These are phyloP conservation scores for Malassezia arunalokei DNA, from an alignment of 1,284 basidiomycete species.

Conservation along the genomic window DNA sequence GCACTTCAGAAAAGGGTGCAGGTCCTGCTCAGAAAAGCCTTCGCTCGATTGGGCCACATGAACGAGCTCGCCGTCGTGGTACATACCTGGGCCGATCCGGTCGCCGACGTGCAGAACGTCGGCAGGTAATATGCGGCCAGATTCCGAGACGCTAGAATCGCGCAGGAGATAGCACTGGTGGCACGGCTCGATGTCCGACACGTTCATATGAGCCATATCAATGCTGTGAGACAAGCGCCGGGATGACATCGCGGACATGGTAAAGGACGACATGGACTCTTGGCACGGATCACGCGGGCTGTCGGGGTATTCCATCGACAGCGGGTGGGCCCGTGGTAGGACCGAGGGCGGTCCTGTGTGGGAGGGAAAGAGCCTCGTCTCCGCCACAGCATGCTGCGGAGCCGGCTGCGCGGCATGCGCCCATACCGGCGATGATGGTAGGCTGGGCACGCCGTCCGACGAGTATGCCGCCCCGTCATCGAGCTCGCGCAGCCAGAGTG, in stretches of 20 bases:
- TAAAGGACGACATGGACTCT: neutral
- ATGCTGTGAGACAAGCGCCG: neutral
- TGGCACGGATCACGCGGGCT: neutral
- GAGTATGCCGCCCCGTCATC: constrained; percentile 4
- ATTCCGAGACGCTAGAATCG: neutral
- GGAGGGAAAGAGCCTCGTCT: neutral
- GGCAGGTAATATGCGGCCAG: constrained; percentile 1
- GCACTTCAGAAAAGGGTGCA: constrained; percentile 22
- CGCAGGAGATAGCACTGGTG: neutral
- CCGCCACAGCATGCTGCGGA: neutral
- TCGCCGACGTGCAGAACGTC: constrained; percentile 39
- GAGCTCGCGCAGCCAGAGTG: too few relatives aligned
- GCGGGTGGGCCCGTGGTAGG: neutral
- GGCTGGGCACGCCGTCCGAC: constrained; percentile 3
- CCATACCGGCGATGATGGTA: constrained; percentile 5
- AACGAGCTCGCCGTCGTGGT: constrained; percentile 38
- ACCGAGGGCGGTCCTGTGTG: neutral
- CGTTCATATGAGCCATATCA: neutral
- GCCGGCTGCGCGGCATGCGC: neutral
- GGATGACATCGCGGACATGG: neutral
- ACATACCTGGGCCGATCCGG: constrained; percentile 35
- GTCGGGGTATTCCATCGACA: neutral
- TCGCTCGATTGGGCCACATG: constrained; percentile 31
- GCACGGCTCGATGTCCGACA: neutral
- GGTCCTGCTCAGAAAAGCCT: constrained; percentile 35